Percentiles rank a stretch among this genome's conserved stretches.
phyloP scores from a whole-genome alignment of 139 green algal genomes.

The Auxenochlorella protothecoides region DNA sequence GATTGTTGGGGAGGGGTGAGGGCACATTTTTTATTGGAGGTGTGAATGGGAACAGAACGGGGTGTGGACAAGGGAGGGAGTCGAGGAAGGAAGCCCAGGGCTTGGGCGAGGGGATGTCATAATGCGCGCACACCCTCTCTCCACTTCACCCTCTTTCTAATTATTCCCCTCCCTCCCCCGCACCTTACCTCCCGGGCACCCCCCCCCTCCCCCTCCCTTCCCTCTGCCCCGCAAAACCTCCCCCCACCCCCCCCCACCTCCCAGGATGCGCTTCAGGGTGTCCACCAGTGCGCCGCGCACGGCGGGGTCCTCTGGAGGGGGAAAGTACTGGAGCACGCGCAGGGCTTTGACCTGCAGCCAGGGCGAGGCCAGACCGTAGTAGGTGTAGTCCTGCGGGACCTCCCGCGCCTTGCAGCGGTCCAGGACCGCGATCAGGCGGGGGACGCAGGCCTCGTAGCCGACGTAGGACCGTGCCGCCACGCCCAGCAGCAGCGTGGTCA shows the following conservation, averaged over 20 bases:
- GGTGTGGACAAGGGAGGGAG: neutral
- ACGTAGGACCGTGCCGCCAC: conserved; percentile 59
- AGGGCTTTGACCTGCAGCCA: conserved; percentile 92
- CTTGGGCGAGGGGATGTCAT: too few relatives aligned
- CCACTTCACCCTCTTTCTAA: too few relatives aligned
- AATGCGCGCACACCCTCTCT: too few relatives aligned
- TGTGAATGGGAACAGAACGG: too few relatives aligned
- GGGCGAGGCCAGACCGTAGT: conserved; percentile 96
- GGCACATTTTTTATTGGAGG: neutral
- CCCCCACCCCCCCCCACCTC: conserved; percentile 9
- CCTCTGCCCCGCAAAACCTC: too few relatives aligned
- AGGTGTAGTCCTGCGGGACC: conserved; percentile 90
- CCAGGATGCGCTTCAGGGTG: conserved; percentile 49
- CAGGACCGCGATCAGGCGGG: conserved; percentile 70
- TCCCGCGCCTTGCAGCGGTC: conserved; percentile 66
- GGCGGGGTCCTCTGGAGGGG: conserved; percentile 58
- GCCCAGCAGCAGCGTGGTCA: conserved; percentile 75
- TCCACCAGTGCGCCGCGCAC: conserved; percentile 42
- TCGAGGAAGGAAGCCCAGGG: neutral
- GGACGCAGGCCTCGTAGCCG: conserved; percentile 77
- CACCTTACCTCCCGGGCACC: too few relatives aligned
- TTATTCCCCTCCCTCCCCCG: too few relatives aligned
- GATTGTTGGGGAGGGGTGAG: neutral
- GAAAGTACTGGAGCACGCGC: conserved; percentile 91
- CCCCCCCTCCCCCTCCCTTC: too few relatives aligned